These are phyloP conservation scores for Trichoderma pleuroti DNA, from an alignment of 2,329 filamentous ascomycete genomes.

Conservation along the genomic window DNA sequence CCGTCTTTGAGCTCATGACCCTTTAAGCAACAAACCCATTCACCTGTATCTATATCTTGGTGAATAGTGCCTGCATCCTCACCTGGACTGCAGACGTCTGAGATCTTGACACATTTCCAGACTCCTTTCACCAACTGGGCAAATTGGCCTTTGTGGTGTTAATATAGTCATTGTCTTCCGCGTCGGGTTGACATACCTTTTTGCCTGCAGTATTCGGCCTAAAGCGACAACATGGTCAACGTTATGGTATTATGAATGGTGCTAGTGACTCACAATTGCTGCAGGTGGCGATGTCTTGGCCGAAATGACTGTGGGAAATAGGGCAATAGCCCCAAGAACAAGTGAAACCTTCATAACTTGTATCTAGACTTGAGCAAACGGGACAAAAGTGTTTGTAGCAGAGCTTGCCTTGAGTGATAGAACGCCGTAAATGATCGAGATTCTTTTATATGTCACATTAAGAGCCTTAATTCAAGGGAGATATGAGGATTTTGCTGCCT, in stretches of 20 bases:
- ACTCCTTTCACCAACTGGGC: background rate
- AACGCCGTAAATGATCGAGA: background rate
- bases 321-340: background rate
- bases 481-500: background rate
- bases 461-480: background rate
- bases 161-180: background rate
- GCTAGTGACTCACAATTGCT: background rate
- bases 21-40: constrained; percentile 4
- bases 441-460: background rate
- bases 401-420: background rate
- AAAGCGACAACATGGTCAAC: background rate
- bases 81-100: background rate
- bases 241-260: no score
- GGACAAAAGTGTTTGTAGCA: background rate
- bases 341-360: background rate
- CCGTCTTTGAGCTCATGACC: background rate
- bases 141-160: background rate
- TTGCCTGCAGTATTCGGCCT: background rate
- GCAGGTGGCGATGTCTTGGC: background rate
- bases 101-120: constrained; percentile 5
- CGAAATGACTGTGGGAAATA: background rate
- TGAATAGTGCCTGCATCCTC: background rate
- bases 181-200: background rate
- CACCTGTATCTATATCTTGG: background rate
- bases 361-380: background rate